phyloP scores from a whole-genome alignment of 2,329 filamentous ascomycete species.

The Monosporascus sp. region DNA sequence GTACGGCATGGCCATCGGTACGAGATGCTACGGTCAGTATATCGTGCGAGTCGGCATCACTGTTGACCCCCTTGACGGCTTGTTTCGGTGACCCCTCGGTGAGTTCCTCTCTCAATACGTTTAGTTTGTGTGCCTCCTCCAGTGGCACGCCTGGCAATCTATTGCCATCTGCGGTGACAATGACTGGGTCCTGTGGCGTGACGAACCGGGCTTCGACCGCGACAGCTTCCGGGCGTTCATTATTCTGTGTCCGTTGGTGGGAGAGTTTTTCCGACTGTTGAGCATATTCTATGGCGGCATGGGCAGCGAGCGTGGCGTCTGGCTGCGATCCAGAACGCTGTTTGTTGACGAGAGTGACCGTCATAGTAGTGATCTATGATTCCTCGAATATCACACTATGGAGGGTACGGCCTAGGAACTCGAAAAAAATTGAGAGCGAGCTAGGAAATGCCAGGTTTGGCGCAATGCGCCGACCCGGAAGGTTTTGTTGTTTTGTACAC shows the following conservation, averaged over 20 bases:
- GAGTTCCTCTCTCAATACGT: constrained; percentile 52
- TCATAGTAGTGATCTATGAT: constrained; percentile 12
- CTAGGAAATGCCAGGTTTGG: too few species aligned
- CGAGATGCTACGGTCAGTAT: constrained; percentile 8
- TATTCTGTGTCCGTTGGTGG: constrained; percentile 27
- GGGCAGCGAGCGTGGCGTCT: constrained; percentile 24
- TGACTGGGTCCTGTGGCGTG: constrained; percentile 67
- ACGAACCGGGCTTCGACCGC: constrained; percentile 60
- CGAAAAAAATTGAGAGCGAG: too few species aligned
- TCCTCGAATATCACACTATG: constrained; percentile 2
- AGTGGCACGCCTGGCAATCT: constrained; percentile 65
- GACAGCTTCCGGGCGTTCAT: constrained; percentile 33
- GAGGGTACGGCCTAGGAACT: neutral
- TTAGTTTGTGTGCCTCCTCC: constrained; percentile 65
- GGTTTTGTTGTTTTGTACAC: too few species aligned
- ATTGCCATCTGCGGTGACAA: constrained; percentile 62
- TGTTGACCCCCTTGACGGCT: constrained; percentile 10
- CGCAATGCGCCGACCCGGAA: too few species aligned
- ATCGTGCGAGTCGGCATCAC: constrained; percentile 17
- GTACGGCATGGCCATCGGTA: constrained; percentile 30
- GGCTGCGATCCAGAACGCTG: constrained; percentile 9
- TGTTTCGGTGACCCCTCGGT: neutral
- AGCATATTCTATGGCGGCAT: constrained; percentile 50
- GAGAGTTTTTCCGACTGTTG: constrained; percentile 57
- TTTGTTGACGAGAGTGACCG: constrained; percentile 8